Conservation (phyloP, 352 stramenopile genomes). For the Phytopythium chamaehyphon region DNA sequence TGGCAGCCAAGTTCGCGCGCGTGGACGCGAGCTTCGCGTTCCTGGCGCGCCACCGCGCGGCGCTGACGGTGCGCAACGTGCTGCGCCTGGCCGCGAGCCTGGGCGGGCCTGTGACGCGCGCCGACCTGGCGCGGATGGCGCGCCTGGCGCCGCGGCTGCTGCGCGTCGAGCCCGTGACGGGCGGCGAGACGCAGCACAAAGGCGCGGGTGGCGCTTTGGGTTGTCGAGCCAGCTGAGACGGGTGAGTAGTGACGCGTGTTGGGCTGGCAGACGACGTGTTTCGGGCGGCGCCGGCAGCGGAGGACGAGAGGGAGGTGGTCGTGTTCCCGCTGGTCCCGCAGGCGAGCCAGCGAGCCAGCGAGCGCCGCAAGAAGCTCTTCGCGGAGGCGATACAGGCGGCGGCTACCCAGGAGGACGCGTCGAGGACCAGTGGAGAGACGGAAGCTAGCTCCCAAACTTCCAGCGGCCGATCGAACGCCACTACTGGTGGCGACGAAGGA, state of each 20-base stretch:
- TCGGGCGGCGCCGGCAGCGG: conserved; percentile 11
- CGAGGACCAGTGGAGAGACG: no score
- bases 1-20: conserved; percentile 51
- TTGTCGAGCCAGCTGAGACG: no score
- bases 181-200: conserved; percentile 26
- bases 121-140: conserved; percentile 39
- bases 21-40: conserved; percentile 70
- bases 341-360: conserved; percentile 46
- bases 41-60: conserved; percentile 38
- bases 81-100: conserved; percentile 63
- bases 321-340: conserved; percentile 60
- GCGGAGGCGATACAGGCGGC: conserved; percentile 13
- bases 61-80: conserved; percentile 44
- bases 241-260: conserved; percentile 1
- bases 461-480: no score
- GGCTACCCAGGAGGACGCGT: not conserved
- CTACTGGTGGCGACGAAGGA: no score
- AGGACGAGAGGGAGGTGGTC: conserved; percentile 47
- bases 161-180: conserved; percentile 20
- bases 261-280: conserved; percentile 37
- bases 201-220: conserved; percentile 2
- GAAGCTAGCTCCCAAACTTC: no score
- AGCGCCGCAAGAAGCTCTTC: conserved; percentile 58
- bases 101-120: conserved; percentile 27
- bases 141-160: conserved; percentile 45